Conservation (phyloP, 73 alveolate genomes). For the Blepharisma japonicum region DNA sequence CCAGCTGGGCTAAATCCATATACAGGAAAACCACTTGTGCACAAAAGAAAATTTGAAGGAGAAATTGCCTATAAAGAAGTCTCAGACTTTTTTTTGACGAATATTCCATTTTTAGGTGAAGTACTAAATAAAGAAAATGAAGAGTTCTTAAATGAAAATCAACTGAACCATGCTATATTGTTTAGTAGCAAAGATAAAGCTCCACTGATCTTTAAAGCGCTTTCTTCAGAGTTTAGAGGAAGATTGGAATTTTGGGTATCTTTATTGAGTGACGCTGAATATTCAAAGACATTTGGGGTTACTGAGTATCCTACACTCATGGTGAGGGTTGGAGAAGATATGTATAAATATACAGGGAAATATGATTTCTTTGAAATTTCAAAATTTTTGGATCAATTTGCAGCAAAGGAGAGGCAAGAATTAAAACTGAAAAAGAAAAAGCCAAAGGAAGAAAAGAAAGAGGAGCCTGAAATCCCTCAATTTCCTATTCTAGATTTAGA, state of each 20-base stretch:
- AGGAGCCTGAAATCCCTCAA: background rate
- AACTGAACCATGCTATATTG: background rate
- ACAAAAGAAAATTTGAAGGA: background rate
- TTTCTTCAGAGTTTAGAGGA: slow-evolving; percentile 11
- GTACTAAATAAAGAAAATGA: background rate
- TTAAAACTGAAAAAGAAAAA: background rate
- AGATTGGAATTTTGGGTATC: slow-evolving; percentile 11
- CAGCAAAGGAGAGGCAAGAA: background rate
- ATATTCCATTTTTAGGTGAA: slow-evolving; percentile 3
- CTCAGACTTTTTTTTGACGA: background rate
- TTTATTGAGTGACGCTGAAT: background rate
- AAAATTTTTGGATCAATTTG: background rate
- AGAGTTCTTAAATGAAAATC: background rate
- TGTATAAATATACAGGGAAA: background rate
- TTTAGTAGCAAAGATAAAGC: background rate
- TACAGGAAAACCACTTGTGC: slow-evolving; percentile 3
- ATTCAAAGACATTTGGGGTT: background rate
- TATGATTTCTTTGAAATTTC: background rate
- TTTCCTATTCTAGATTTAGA: background rate
- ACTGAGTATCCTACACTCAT: background rate
- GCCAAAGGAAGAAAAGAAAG: background rate
- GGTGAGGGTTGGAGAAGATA: background rate
- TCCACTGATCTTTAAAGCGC: background rate
- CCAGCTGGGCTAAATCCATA: slow-evolving; percentile 20
- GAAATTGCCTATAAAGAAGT: background rate